Evolutionary conservation across 2,329 filamentous ascomycete genomes (phyloP).

Genomic region (Trichophyton rubrum): DNA sequence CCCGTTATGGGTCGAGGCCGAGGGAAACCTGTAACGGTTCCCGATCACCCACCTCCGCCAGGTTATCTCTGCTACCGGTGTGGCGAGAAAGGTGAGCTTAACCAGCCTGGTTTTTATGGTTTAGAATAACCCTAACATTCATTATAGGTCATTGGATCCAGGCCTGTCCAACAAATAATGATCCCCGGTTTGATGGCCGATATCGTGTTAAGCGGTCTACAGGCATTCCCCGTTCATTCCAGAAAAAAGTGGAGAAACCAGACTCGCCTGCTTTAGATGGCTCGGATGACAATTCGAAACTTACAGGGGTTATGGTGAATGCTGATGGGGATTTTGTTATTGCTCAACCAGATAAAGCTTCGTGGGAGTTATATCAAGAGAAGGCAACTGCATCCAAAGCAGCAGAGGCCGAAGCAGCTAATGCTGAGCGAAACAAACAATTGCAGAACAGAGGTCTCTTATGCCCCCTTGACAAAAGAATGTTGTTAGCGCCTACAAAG

Average conservation of each 20-base stretch:
- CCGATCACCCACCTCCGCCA: conserved; percentile 82
- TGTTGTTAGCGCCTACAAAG: conserved; percentile 98
- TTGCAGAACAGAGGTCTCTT: conserved; percentile 77
- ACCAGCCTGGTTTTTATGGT: neutral
- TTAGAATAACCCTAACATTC: conserved; percentile 18
- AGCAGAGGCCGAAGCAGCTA: conserved; percentile 66
- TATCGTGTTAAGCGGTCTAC: conserved; percentile 92
- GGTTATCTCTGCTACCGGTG: conserved; percentile 96
- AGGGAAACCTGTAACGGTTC: conserved; percentile 50
- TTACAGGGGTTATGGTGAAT: conserved; percentile 92
- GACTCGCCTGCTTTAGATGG: conserved; percentile 60
- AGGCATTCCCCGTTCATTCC: conserved; percentile 86
- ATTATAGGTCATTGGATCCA: conserved; percentile 84
- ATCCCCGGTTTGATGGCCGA: conserved; percentile 87
- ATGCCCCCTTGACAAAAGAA: conserved; percentile 91
- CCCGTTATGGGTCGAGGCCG: conserved; percentile 30
- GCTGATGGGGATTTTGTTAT: conserved; percentile 95
- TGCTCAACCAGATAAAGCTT: conserved; percentile 85
- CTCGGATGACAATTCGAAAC: conserved; percentile 65
- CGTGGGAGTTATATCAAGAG: conserved; percentile 95
- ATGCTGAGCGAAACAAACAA: conserved; percentile 68
- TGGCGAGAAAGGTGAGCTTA: conserved; percentile 61
- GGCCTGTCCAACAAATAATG: conserved; percentile 93
- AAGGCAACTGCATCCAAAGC: conserved; percentile 79
- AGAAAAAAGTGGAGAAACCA: conserved; percentile 91